phyloP scores from a whole-genome alignment of 805 yeast genomes.

The Ogataea zsoltii region DNA sequence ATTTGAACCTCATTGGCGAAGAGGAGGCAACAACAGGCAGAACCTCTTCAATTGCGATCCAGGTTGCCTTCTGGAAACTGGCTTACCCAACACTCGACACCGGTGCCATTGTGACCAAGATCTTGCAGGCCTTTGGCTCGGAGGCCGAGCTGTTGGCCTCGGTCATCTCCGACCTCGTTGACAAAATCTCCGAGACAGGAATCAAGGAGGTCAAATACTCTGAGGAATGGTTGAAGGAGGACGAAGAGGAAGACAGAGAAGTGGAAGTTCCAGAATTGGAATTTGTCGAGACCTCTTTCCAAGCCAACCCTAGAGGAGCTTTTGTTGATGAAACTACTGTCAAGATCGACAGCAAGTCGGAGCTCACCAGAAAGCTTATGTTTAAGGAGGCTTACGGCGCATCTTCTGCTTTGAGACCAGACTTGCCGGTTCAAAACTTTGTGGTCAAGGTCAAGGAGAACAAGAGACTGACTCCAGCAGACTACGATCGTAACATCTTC shows the following conservation, averaged over 20 bases:
- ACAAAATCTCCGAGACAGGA: conserved; percentile 51
- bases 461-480: conserved; percentile 85
- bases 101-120: conserved; percentile 70
- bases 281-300: conserved; percentile 62
- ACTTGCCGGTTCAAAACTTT: conserved; percentile 79
- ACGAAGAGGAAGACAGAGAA: conserved; percentile 19
- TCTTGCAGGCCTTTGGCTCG: conserved; percentile 78
- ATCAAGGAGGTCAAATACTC: conserved; percentile 39
- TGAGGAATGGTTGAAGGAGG: conserved; percentile 32
- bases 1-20: conserved; percentile 62
- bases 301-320: conserved; percentile 58
- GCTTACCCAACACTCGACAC: conserved; percentile 59
- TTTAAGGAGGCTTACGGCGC: conserved; percentile 79
- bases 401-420: conserved; percentile 74
- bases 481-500: conserved; percentile 93
- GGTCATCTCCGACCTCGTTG: conserved; percentile 64
- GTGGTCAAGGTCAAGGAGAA: conserved; percentile 89
- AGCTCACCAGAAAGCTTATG: conserved; percentile 66
- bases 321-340: conserved; percentile 44
- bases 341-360: conserved; percentile 38
- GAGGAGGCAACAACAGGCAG: conserved; percentile 75
- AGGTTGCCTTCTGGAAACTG: conserved; percentile 77
- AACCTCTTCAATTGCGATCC: conserved; percentile 70
- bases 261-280: conserved; percentile 27
- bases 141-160: conserved; percentile 79